These are phyloP conservation scores for Talaromyces sp. DNA, from an alignment of 2,329 filamentous ascomycete genomes.

Conservation along the genomic window DNA sequence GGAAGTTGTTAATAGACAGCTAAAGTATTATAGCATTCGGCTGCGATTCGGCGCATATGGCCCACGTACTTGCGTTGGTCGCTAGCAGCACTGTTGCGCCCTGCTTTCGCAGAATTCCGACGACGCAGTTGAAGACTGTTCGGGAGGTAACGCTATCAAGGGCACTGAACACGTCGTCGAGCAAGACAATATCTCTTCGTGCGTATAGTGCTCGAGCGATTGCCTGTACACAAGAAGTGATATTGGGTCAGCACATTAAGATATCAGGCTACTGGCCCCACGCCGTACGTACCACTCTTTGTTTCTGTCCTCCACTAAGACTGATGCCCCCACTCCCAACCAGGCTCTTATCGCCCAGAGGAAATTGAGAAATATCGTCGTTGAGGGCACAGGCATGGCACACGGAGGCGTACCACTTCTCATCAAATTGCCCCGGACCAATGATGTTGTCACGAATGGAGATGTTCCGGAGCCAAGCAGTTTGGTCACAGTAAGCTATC, in stretches of 20 bases:
- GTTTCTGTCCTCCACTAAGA: conserved; percentile 51
- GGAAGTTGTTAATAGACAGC: neutral
- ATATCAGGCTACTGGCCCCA: neutral
- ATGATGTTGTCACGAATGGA: conserved; percentile 27
- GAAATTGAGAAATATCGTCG: conserved; percentile 36
- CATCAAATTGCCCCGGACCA: conserved; percentile 21
- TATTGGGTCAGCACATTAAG: neutral
- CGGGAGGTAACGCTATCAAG: conserved; percentile 7
- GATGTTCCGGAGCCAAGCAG: conserved; percentile 23
- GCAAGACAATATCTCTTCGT: conserved; percentile 12
- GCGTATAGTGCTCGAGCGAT: conserved; percentile 49
- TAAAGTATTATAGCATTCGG: neutral
- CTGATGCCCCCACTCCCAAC: conserved; percentile 49
- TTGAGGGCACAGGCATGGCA: conserved; percentile 25
- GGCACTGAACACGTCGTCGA: conserved; percentile 12
- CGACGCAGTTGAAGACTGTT: conserved; percentile 2
- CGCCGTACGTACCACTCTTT: conserved; percentile 38
- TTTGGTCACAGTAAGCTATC: conserved; percentile 35
- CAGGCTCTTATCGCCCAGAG: conserved; percentile 38
- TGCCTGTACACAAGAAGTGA: neutral
- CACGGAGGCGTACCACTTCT: conserved; percentile 23
- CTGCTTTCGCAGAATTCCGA: conserved; percentile 3
- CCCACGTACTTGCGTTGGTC: conserved; percentile 1
- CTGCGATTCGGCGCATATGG: neutral
- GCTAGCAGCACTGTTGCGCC: conserved; percentile 4